Conservation (phyloP, 2,329 filamentous ascomycete genomes). For the Alternaria sp. region DNA sequence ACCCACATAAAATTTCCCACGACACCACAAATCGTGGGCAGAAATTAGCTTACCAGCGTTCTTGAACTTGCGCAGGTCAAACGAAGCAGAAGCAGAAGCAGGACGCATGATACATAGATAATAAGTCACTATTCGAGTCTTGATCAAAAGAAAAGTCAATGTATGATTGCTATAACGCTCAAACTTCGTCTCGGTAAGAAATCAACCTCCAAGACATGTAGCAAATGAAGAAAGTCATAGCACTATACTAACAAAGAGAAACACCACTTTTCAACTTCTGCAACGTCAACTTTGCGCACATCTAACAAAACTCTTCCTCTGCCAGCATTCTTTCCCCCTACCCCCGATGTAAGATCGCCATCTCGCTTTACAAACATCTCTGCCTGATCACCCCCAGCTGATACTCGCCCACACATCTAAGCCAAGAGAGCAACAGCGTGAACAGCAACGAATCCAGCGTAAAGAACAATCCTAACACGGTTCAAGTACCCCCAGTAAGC, state of each 20-base stretch:
- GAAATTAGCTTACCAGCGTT: background rate
- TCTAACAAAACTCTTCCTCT: background rate
- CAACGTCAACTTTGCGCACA: background rate
- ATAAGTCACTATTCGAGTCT: background rate
- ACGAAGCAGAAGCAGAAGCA: background rate
- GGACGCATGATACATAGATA: too few relatives aligned
- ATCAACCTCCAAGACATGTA: background rate
- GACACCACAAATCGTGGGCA: background rate
- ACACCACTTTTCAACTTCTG: background rate
- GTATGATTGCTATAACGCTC: background rate
- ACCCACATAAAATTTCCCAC: background rate
- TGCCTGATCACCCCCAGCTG: too few relatives aligned
- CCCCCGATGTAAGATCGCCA: background rate
- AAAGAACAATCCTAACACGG: conserved; percentile 1
- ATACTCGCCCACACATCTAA: background rate
- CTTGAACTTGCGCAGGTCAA: background rate
- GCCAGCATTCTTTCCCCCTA: background rate
- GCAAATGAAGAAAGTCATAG: background rate
- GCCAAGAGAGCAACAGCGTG: conserved; percentile 3
- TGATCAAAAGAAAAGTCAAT: background rate
- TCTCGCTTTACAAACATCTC: background rate
- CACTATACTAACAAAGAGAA: background rate
- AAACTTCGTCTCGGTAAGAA: background rate
- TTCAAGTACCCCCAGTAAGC: conserved; percentile 8
- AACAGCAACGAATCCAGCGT: conserved; percentile 1